Evolutionary conservation across 1,284 basidiomycete genomes (phyloP), one percentile per base, ranked within the genome.

Genomic region (Amylostereum areolatum): DNA sequence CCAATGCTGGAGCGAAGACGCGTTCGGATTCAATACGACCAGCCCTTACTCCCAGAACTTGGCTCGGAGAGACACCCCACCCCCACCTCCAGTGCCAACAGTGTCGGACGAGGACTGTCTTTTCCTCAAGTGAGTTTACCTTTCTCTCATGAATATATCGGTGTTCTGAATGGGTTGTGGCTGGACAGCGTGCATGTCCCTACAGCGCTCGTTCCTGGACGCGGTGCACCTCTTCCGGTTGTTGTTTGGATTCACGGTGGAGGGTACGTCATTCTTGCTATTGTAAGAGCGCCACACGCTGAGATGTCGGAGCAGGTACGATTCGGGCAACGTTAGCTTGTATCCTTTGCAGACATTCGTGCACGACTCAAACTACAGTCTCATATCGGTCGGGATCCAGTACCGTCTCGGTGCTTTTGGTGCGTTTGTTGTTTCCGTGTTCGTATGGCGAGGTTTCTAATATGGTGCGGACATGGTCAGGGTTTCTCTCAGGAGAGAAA

Each of bases 221-320:
- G 51, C 50, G 10, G 24, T 18, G 4, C 33, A 32, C 4, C 18
- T 36, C 28, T 69, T 7, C 70, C 70, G 12, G 66, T 70, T 3
- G 59, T 74, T 4, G 62, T 74, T 41, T 74, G 63, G 65, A 71
- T 74, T 40, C 72, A 74, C 53, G 72, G 71, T 36, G 64, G 61
- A 50, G 63, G 58, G 57, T 61, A 36, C 45, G 56, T n/a, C 27
- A n/a, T n/a, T 18, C n/a, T 5, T 39, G 27, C 27, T 12, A 18
- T 5, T 25, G 27, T 25, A 25, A 25, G 27, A 39, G 37, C 12
- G 37, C 37, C 27, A 25, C 37, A n/a, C 6, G 37, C 37, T 39
- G 37, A n/a, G n/a, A n/a, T n/a, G n/a, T n/a, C n/a, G n/a, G n/a
- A n/a, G n/a, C n/a, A 41, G 52, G 11, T 41, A 52, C 24, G 41